Evolutionary conservation across 495 filamentous ascomycete species (phyloP), one percentile per base, ranked within the genome.

Genomic region (Penicillium pancosmium): DNA sequence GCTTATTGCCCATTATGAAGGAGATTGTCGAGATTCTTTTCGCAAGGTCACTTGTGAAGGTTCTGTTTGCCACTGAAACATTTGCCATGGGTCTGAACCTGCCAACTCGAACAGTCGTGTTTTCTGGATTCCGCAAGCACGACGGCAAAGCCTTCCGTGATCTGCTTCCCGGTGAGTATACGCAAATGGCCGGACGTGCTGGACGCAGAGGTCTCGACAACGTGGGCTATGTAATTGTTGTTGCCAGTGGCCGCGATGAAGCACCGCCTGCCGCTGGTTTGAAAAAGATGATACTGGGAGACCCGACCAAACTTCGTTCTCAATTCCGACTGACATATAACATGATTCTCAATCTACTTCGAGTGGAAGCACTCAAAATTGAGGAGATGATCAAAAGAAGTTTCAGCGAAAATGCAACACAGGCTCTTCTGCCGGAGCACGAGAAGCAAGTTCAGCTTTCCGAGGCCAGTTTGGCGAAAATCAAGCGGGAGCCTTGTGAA

Each of bases 301-400:
- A 96, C 65, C 94, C 94, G 34, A 96, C 91, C 47, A 98, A 97
- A 78, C 84, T 98, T 50, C 84, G 91, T 43, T 97, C 93, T 23
- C 95, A 98, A 68, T 98, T 98, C 80, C 85, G 94, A 58, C 81
- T 98, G 41, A 98, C 94, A 1, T 98, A 98, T 79, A 98, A 97
- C 72, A 98, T 98, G 94, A 98, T 98, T 41, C 80, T 98, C 46
- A 98, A 98, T 65, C 83, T 98, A 8, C 79, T 98, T 19, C 88
- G 94, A 18, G 94, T 98, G 16, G 94, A 98, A 75, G 95, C 94
- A 7, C 75, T 98, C 55, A 98, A 97, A 76, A 98, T 98, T 63
- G 94, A 98, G 73, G 94, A 98, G 74, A 98, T 98, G 94, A 98
- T 98, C 77, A 98, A 98, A 80, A 86, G 94, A 61, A 96, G 91